Base-by-base conservation (phyloP, 352 stramenopile genomes). In the Chrysophaeum taylorii region DNA sequence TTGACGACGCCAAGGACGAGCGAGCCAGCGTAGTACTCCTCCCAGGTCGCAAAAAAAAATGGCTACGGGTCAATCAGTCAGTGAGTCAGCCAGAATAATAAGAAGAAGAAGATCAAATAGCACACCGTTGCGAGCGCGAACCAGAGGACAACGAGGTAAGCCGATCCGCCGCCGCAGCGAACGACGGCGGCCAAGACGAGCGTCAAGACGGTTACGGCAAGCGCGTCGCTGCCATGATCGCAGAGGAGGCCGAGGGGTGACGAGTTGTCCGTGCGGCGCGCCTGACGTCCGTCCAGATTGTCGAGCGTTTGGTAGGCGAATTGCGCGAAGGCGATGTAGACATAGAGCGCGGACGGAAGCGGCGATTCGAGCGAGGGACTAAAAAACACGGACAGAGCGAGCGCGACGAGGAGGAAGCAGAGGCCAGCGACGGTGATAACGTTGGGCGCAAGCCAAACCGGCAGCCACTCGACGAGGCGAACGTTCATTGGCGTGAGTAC, bases 31-130 rank as follows among this genome's bases (percentile, higher is more conserved):
- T 97, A 94, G 80, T 97, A 98, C 78, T 98, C 89, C 77, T 98
- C 94, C 94, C 93, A 98, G n/a, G 92, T 97, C 15, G 90, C 87
- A 78, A 97, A 90, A 73, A 96, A 98, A 76, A 98, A 98, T 5
- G 96, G 82, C n/a, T n/a, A n/a, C n/a, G n/a, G n/a, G n/a, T n/a
- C n/a, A n/a, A n/a, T n/a, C n/a, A n/a, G n/a, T n/a, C n/a, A n/a
- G n/a, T n/a, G n/a, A n/a, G n/a, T n/a, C n/a, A n/a, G n/a, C n/a
- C n/a, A n/a, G n/a, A n/a, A n/a, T n/a, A n/a, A n/a, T n/a, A n/a
- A n/a, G n/a, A n/a, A n/a, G n/a, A n/a, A n/a, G n/a, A n/a, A n/a
- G n/a, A n/a, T n/a, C n/a, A n/a, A n/a, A n/a, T n/a, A n/a, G n/a
- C n/a, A n/a, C n/a, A n/a, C n/a, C n/a, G n/a, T n/a, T n/a, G n/a